These are phyloP conservation scores for Penicillium sp. DNA, from an alignment of 2,329 filamentous ascomycete genomes.

Conservation along the genomic window DNA sequence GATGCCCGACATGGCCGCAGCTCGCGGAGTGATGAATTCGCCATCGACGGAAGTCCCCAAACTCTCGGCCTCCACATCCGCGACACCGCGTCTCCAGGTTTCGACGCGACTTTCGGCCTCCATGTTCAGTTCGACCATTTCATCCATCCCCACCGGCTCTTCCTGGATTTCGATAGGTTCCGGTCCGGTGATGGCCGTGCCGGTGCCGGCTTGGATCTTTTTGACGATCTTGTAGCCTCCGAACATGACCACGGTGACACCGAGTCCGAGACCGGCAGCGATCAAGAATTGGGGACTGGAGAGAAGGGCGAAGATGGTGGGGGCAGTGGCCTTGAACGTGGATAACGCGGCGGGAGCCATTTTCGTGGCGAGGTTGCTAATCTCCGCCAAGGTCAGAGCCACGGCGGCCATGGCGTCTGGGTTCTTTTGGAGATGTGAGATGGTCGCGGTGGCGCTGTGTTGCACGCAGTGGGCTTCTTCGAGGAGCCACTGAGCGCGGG, in stretches of 20 bases:
- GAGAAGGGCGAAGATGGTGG: conserved; percentile 78
- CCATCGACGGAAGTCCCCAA: conserved; percentile 58
- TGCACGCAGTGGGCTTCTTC: conserved; percentile 86
- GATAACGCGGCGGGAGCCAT: conserved; percentile 75
- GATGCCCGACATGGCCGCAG: conserved; percentile 44
- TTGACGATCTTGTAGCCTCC: conserved; percentile 98
- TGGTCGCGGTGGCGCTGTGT: conserved; percentile 74
- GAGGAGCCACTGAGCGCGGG: conserved; percentile 67
- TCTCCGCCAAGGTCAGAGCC: conserved; percentile 83
- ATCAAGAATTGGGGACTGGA: conserved; percentile 92
- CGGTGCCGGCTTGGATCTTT: conserved; percentile 53
- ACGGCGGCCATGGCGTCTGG: conserved; percentile 92
- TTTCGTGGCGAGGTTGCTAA: conserved; percentile 74
- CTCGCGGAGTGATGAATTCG: conserved; percentile 58
- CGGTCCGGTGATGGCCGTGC: conserved; percentile 28
- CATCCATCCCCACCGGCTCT: conserved; percentile 41
- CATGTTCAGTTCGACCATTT: conserved; percentile 50
- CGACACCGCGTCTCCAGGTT: conserved; percentile 58
- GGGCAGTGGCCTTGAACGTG: conserved; percentile 72
- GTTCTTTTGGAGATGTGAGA: conserved; percentile 71
- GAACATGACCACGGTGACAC: conserved; percentile 91
- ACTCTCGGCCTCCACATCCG: conserved; percentile 50
- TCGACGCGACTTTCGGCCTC: conserved; percentile 54
- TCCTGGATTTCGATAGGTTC: conserved; percentile 4
- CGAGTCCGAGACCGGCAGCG: conserved; percentile 78